Evolutionary conservation across 352 stramenopile genomes (phyloP).

Genomic region (Phytopythium ostracodes): DNA sequence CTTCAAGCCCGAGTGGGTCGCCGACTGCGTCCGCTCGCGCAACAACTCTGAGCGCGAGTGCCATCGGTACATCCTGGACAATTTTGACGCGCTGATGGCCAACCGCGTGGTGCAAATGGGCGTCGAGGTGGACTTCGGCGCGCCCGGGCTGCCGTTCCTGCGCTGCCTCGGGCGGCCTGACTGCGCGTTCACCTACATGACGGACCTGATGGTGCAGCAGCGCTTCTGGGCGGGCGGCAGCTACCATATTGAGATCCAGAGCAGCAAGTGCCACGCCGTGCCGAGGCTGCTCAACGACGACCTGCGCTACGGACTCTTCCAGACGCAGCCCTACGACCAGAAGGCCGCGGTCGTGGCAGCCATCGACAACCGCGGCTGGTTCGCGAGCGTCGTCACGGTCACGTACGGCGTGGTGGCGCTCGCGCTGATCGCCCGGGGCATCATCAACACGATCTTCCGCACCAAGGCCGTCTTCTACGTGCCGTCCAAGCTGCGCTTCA

Average conservation of each 20-base stretch:
- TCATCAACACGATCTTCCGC: slow-evolving; percentile 39
- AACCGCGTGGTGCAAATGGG: slow-evolving; percentile 33
- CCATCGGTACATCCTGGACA: slow-evolving; percentile 43
- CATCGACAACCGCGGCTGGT: slow-evolving; percentile 38
- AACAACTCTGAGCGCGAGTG: slow-evolving; percentile 24
- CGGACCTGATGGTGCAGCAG: slow-evolving; percentile 56
- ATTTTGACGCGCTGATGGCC: slow-evolving; percentile 32
- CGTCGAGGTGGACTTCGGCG: slow-evolving; percentile 37
- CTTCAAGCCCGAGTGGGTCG: slow-evolving; percentile 29
- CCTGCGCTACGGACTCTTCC: slow-evolving; percentile 42
- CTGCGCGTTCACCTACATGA: slow-evolving; percentile 42
- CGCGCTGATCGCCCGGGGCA: slow-evolving; percentile 33
- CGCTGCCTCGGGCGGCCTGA: slow-evolving; percentile 38
- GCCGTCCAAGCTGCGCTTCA: slow-evolving; percentile 31
- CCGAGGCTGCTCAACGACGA: slow-evolving; percentile 38
- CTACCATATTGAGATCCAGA: slow-evolving; percentile 49
- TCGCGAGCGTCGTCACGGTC: slow-evolving; percentile 27
- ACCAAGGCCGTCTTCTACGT: slow-evolving; percentile 38
- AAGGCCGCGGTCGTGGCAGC: slow-evolving; percentile 37
- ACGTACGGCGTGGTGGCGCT: slow-evolving; percentile 48
- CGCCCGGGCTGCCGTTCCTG: slow-evolving; percentile 38
- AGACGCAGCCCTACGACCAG: slow-evolving; percentile 33
- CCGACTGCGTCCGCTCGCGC: slow-evolving; percentile 23
- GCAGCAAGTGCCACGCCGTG: slow-evolving; percentile 40
- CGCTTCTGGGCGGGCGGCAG: slow-evolving; percentile 46